Base-by-base conservation (phyloP, 2,329 filamentous ascomycete genomes). In the Clonostachys rhizophaga region DNA sequence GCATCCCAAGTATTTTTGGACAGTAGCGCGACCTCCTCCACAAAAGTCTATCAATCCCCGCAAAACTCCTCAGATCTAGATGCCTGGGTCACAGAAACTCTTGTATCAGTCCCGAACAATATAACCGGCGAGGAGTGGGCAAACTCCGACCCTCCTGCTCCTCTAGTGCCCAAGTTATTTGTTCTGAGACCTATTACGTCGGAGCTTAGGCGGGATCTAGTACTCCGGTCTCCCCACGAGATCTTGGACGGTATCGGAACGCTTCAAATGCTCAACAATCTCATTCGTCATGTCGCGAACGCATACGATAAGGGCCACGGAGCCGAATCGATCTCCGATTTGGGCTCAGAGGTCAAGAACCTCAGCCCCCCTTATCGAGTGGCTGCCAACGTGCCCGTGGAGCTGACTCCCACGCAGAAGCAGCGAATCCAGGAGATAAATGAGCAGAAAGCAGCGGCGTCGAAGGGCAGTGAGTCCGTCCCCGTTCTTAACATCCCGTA, bases 231-330 rank as follows among this genome's bases (percentile, higher is more conserved):
- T 3, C 64, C 63, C 1, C 67, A 70, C 43, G 64, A 69, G 10
- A 60, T 69, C 14, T 61, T 70, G 6, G 68, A 70, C 34, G 67
- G 68, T 0, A 62, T 70, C 3, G 68, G 67, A 7, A 63, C 65
- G 3, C 56, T 70, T 5, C 56, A 58, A 3, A 51, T 69, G 5
- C 50, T 68, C 20, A 56, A 67, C 45, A 63, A 58, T 14, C 50
- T 64, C 3, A 43, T 63, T 7, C 12, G 34, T 4, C 52, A 57
- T 35, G 57, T 59, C 1, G 49, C 59, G 0, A 42, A 57, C 5
- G 58, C 59, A 1, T 59, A 58, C 16, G 42, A 57, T 4, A 58
- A 59, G 1, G 48, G 62, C 2, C 54, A 61, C 9, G 54, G 55
- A 2, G 49, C 47, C 3, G 57, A 63, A 12, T 20, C 39, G 34